These are phyloP conservation scores for Silene latifolia DNA, from an alignment of 148 eudicot species.

Conservation along the genomic window DNA sequence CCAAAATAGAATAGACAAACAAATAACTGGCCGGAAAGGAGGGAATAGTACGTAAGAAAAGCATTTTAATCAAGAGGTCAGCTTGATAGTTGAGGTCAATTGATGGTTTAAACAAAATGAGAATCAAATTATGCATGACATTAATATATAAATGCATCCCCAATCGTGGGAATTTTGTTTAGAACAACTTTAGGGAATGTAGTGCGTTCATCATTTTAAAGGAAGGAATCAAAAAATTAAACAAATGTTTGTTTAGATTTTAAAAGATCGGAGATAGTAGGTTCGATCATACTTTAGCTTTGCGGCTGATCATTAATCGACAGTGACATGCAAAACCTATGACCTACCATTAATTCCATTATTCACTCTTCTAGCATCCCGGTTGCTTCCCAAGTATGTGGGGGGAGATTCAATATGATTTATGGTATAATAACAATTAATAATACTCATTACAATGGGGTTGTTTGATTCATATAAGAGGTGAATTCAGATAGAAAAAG, in stretches of 20 bases:
- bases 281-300: slow-evolving; percentile 2
- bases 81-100: too few relatives aligned
- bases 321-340: slow-evolving; percentile 16
- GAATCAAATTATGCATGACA: neutral
- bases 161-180: neutral
- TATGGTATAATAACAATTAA: too few relatives aligned
- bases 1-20: too few relatives aligned
- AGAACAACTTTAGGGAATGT: neutral
- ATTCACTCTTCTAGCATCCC: neutral
- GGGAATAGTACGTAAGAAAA: too few relatives aligned
- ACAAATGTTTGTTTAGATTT: neutral
- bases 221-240: neutral
- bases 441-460: too few relatives aligned
- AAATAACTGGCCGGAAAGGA: too few relatives aligned
- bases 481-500: too few relatives aligned
- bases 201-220: neutral
- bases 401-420: neutral
- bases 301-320: slow-evolving; percentile 30
- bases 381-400: slow-evolving; percentile 4
- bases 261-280: neutral
- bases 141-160: neutral
- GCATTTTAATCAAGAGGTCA: too few relatives aligned
- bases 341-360: neutral
- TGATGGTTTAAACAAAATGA: too few relatives aligned
- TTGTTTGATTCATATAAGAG: too few relatives aligned